Evolutionary conservation across 2,329 filamentous ascomycete genomes (phyloP).

Genomic region (Colletotrichum salicis): DNA sequence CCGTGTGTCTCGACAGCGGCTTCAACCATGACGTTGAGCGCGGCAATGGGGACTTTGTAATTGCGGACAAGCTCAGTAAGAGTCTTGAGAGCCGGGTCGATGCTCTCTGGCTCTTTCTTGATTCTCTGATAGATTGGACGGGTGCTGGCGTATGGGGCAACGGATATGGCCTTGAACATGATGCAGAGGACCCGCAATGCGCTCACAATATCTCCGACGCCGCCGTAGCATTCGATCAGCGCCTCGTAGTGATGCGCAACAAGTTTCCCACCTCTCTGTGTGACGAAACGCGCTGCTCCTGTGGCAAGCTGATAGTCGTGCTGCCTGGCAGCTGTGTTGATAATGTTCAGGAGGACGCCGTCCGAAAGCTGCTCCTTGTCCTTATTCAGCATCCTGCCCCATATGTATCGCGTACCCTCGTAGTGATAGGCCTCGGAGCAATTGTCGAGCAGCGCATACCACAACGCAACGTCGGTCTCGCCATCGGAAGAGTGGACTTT

Average conservation of each 20-base stretch:
- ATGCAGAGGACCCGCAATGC: constrained; percentile 78
- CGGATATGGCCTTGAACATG: constrained; percentile 74
- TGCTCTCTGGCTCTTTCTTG: constrained; percentile 53
- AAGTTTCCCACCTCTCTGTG: constrained; percentile 66
- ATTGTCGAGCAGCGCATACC: constrained; percentile 79
- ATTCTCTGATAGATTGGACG: constrained; percentile 70
- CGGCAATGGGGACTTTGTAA: constrained; percentile 50
- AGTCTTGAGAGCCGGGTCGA: constrained; percentile 63
- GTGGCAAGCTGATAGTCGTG: constrained; percentile 76
- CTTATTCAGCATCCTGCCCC: constrained; percentile 62
- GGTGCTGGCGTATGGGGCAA: constrained; percentile 69
- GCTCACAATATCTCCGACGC: constrained; percentile 67
- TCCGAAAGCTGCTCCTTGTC: constrained; percentile 71
- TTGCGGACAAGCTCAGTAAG: constrained; percentile 63
- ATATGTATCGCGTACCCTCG: constrained; percentile 74
- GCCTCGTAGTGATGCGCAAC: constrained; percentile 81
- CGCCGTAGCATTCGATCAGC: constrained; percentile 77
- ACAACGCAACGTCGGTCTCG: constrained; percentile 61
- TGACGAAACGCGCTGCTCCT: constrained; percentile 74
- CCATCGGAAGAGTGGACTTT: constrained; percentile 53
- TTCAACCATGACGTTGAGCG: constrained; percentile 48
- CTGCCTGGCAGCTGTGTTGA: constrained; percentile 76
- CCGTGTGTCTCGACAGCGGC: constrained; percentile 43
- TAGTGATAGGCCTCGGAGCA: constrained; percentile 74
- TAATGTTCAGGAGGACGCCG: constrained; percentile 73